A percentile compares a stretch with the other conserved stretches of the same genome.
Evolutionary conservation across 2,329 filamentous ascomycete species (phyloP).

Genomic region (Exophiala sp.): DNA sequence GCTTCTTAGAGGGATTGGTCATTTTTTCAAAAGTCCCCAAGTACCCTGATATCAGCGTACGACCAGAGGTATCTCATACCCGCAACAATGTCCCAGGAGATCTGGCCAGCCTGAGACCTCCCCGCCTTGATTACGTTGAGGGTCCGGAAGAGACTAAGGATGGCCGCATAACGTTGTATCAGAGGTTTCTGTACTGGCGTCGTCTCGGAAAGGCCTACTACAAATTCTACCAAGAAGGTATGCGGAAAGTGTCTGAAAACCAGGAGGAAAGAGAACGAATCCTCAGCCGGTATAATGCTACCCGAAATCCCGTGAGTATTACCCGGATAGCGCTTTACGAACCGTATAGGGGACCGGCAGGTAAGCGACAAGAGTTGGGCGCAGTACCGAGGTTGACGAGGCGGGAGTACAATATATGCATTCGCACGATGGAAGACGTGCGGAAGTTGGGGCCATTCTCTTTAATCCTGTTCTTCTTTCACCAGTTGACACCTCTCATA

Average conservation of each 20-base stretch:
- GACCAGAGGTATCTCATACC: background rate
- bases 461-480: conserved; percentile 71
- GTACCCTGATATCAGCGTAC: background rate
- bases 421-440: conserved; percentile 67
- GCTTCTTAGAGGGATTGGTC: background rate
- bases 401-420: conserved; percentile 66
- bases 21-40: background rate
- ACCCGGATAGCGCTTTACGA: too few relatives aligned
- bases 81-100: background rate
- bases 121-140: background rate
- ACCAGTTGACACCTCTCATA: conserved; percentile 80
- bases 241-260: conserved; percentile 71
- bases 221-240: conserved; percentile 82
- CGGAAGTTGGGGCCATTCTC: conserved; percentile 75
- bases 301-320: too few relatives aligned
- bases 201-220: conserved; percentile 70
- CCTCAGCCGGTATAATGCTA: too few relatives aligned
- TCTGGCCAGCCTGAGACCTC: conserved; percentile 5
- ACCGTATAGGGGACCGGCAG: too few relatives aligned
- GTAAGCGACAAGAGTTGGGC: conserved; percentile 29
- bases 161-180: conserved; percentile 4
- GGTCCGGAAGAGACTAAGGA: background rate
- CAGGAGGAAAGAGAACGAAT: conserved; percentile 43
- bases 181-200: conserved; percentile 49
- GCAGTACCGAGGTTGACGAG: conserved; percentile 55